Evolutionary conservation across 1,284 basidiomycete genomes (phyloP).

Genomic region (Phellinidium pouzarii): DNA sequence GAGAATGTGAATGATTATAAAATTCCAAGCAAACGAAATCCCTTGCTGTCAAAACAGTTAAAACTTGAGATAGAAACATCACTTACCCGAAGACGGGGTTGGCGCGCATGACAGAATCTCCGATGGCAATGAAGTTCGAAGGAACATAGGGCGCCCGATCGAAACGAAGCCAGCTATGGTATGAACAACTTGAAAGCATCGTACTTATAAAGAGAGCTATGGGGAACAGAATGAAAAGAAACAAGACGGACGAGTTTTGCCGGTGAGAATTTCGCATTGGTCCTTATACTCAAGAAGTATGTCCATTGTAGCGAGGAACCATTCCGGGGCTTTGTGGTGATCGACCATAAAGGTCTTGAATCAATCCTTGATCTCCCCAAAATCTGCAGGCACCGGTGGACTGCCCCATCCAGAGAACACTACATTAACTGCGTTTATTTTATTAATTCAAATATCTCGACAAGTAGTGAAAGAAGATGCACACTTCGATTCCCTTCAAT

Average conservation of each 20-base stretch:
- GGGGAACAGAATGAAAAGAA: too few relatives aligned
- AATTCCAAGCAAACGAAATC: too few relatives aligned
- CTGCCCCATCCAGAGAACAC: background rate
- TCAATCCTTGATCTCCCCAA: slow-evolving; percentile 13
- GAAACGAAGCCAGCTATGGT: slow-evolving; percentile 5
- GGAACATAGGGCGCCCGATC: slow-evolving; percentile 14
- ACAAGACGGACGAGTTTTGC: background rate
- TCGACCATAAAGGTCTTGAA: background rate
- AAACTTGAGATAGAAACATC: too few relatives aligned
- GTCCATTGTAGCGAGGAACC: slow-evolving; percentile 2
- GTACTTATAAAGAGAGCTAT: too few relatives aligned
- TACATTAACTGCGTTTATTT: background rate
- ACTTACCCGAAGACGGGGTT: slow-evolving; percentile 18
- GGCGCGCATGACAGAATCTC: slow-evolving; percentile 16
- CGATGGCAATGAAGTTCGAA: slow-evolving; percentile 17
- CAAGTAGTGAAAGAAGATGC: background rate
- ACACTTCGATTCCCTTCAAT: slow-evolving; percentile 16
- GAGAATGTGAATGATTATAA: background rate
- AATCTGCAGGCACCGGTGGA: background rate
- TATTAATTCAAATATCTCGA: background rate
- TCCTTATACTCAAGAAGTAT: slow-evolving; percentile 7
- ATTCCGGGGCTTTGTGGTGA: background rate
- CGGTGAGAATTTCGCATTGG: slow-evolving; percentile 5
- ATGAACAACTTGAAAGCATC: too few relatives aligned
- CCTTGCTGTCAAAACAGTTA: too few relatives aligned